A percentile compares a stretch with the other conserved stretches of the same genome.
phyloP scores from a whole-genome alignment of 1,284 basidiomycete genomes.

The Cutaneotrichosporon cavernicola region DNA sequence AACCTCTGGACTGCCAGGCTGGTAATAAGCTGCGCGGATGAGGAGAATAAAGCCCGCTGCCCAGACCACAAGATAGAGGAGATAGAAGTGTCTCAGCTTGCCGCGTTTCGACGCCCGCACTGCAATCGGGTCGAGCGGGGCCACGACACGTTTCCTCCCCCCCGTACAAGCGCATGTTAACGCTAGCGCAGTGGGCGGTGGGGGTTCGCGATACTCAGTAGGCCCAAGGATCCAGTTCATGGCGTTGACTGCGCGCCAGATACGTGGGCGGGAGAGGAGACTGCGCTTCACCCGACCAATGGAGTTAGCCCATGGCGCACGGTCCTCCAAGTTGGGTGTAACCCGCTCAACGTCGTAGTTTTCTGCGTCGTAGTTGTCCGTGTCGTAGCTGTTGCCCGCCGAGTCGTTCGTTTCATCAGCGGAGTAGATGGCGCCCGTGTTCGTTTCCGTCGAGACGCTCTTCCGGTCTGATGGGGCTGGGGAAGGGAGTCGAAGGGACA shows the following conservation, averaged over 20 bases:
- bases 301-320: slow-evolving; percentile 1
- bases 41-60: slow-evolving; percentile 37
- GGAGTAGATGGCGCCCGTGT: neutral
- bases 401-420: neutral
- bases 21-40: slow-evolving; percentile 43
- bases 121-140: slow-evolving; percentile 13
- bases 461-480: neutral
- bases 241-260: neutral
- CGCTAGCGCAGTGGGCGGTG: neutral
- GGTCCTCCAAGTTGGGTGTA: neutral
- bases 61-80: slow-evolving; percentile 39
- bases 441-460: neutral
- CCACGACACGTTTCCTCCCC: neutral
- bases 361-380: neutral
- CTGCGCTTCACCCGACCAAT: neutral
- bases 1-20: slow-evolving; percentile 26
- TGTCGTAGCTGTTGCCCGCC: neutral
- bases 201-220: neutral
- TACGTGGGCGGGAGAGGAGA: slow-evolving; percentile 1
- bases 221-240: slow-evolving; percentile 20
- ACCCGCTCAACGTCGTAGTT: neutral
- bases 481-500: neutral
- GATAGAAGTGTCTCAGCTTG: slow-evolving; percentile 14
- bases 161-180: neutral
- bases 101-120: slow-evolving; percentile 2